A percentile compares a stretch with the other conserved stretches of the same genome.
phyloP scores from a whole-genome alignment of 1,139 yeast species.

The Kurtzmaniella natalensis region DNA sequence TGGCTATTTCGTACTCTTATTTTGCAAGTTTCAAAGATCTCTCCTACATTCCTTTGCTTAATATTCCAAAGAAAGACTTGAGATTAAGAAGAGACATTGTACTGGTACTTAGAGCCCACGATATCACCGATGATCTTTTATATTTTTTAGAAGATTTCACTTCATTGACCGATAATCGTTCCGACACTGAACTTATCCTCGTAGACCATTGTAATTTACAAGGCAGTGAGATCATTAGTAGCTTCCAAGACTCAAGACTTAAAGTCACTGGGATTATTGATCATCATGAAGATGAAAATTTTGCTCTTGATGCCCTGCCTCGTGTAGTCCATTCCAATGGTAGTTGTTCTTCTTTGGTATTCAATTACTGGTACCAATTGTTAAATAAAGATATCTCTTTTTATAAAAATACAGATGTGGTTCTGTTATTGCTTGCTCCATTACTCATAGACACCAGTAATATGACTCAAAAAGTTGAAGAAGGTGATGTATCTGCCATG shows the following conservation, averaged over 20 bases:
- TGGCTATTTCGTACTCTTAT: slow-evolving; percentile 70
- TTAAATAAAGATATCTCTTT: slow-evolving; percentile 17
- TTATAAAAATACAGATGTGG: slow-evolving; percentile 28
- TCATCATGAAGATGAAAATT: slow-evolving; percentile 77
- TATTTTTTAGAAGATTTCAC: slow-evolving; percentile 64
- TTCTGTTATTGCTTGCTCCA: slow-evolving; percentile 58
- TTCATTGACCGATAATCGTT: slow-evolving; percentile 12
- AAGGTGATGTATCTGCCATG: slow-evolving; percentile 47
- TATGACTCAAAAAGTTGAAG: slow-evolving; percentile 55
- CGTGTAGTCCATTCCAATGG: slow-evolving; percentile 61
- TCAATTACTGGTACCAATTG: slow-evolving; percentile 50
- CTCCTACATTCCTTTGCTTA: slow-evolving; percentile 58
- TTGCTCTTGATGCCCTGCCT: slow-evolving; percentile 47
- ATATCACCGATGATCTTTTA: slow-evolving; percentile 46
- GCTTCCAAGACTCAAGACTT: slow-evolving; percentile 18
- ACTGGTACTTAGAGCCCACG: slow-evolving; percentile 44
- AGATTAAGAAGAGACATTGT: slow-evolving; percentile 67
- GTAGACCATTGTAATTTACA: slow-evolving; percentile 84
- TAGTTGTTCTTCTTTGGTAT: slow-evolving; percentile 73
- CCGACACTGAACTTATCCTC: slow-evolving; percentile 42
- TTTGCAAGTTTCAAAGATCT: slow-evolving; percentile 29
- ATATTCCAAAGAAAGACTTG: slow-evolving; percentile 65
- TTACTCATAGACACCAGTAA: slow-evolving; percentile 69
- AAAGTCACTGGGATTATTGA: slow-evolving; percentile 66
- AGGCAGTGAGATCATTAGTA: slow-evolving; percentile 34